Base-by-base conservation (phyloP, 2,329 filamentous ascomycete genomes). In the Ilyonectria robusta region DNA sequence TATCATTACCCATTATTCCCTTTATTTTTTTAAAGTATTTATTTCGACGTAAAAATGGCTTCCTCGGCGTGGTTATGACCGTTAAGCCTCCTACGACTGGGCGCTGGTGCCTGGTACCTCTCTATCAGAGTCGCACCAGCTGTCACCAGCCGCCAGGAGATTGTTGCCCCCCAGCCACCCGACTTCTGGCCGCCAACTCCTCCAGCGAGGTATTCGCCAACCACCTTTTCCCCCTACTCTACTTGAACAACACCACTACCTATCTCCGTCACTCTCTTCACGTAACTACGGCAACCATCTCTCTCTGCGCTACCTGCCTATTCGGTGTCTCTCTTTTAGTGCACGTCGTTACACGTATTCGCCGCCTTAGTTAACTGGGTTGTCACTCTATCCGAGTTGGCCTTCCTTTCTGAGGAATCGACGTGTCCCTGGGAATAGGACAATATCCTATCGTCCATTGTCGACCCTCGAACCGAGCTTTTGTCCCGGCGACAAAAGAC, bases 71-170 rank as follows among this genome's bases (percentile, higher is more conserved):
- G 15, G 15, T 42, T 42, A 17, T 15, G 37, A 8, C 40, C 15
- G 11, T 10, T 31, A 1, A 10, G 13, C 23, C 5, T 59, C 31
- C 21, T 35, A 33, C 9, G 10, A n/a, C 19, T 51, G 10, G 13
- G 13, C 35, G 35, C 15, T 53, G 15, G 21, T 48, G 2, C 15
- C 29, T 50, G 15, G 76, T 76, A 66, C n/a, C 50, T 26, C 63
- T 56, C 66, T 78, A 78, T 72, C 75, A 71, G 44, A 59, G 51
- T 48, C 53, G 72, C 77, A 78, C 73, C 66, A 71, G 26, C 26
- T 48, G 53, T 57, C 71, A 67, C 64, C 56, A 61, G 40, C 35
- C 47, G 15, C 44, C 47, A 56, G 29, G 50, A 61, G 62, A 65
- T 62, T 54, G 48, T 48, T 51, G 50, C 51, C 35, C 61, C 74